Conservation (phyloP, 257 asterid genomes). For the Ilex aquifolium region DNA sequence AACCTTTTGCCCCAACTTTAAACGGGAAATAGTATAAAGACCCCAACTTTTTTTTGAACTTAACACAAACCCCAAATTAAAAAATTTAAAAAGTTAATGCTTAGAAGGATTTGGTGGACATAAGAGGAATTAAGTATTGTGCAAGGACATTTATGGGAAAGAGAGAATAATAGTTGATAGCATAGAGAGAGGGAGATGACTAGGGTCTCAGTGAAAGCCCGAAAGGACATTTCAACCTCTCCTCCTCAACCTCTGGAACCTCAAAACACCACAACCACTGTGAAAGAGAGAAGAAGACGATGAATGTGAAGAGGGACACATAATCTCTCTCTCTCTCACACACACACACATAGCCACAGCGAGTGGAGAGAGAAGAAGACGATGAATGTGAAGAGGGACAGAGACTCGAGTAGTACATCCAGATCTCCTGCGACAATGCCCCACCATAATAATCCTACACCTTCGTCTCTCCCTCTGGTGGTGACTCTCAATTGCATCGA, state of each 20-base stretch:
- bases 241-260: neutral
- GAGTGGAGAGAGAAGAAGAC: no score
- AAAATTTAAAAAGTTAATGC: no score
- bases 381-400: slow-evolving; percentile 15
- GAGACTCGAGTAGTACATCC: slow-evolving; percentile 7
- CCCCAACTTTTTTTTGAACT: no score
- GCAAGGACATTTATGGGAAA: neutral
- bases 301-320: slow-evolving; percentile 12
- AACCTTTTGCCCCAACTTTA: no score
- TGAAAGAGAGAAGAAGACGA: neutral
- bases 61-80: no score
- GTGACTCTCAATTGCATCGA: slow-evolving; percentile 92
- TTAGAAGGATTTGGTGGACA: neutral
- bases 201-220: neutral
- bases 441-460: slow-evolving; percentile 24
- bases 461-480: slow-evolving; percentile 53
- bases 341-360: neutral
- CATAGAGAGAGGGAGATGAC: neutral
- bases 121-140: neutral
- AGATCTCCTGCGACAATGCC: slow-evolving; percentile 54
- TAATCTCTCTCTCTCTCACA: neutral
- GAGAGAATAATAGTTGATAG: neutral
- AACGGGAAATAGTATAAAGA: no score
- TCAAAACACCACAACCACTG: neutral
- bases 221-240: neutral